Evolutionary conservation across 2,329 filamentous ascomycete species (phyloP).

Genomic region (Fusarium goolgardi): DNA sequence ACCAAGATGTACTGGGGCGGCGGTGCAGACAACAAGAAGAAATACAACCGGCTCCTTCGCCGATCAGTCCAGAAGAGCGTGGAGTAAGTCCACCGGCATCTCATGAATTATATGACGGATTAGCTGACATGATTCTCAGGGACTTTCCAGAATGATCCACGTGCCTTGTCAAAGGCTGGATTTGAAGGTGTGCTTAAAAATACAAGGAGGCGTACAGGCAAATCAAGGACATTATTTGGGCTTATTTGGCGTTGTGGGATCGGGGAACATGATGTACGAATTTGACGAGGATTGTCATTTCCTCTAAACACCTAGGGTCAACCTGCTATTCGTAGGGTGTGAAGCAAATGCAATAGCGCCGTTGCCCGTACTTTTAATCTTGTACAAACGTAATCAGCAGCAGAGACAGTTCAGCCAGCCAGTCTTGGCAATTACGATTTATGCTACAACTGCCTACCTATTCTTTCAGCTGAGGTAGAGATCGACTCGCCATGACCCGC

Average conservation of each 20-base stretch:
- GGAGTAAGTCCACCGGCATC: slow-evolving; percentile 59
- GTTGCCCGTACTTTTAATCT: not conserved
- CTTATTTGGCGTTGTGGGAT: slow-evolving; percentile 40
- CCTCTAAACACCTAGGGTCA: slow-evolving; percentile 1
- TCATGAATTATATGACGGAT: not conserved
- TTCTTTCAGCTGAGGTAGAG: not conserved
- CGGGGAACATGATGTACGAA: slow-evolving; percentile 18
- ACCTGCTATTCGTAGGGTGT: not conserved
- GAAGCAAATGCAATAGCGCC: not conserved
- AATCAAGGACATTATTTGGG: slow-evolving; percentile 18
- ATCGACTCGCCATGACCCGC: not conserved
- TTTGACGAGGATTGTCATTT: slow-evolving; percentile 10
- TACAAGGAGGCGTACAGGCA: slow-evolving; percentile 35
- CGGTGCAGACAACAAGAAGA: slow-evolving; percentile 77
- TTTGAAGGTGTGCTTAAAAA: slow-evolving; percentile 17
- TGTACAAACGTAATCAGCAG: not conserved
- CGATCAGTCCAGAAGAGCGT: slow-evolving; percentile 78
- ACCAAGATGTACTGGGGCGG: slow-evolving; percentile 88
- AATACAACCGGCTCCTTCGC: slow-evolving; percentile 84
- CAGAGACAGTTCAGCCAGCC: not conserved
- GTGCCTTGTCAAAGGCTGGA: not conserved
- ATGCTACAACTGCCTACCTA: too few species aligned
- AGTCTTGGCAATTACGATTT: not conserved
- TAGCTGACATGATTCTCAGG: slow-evolving; percentile 39
- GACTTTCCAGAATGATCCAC: slow-evolving; percentile 50